A percentile compares a stretch with the other conserved stretches of the same genome.
Conservation (phyloP, 768 basidiomycete genomes). For the Amanita brunnescens region DNA sequence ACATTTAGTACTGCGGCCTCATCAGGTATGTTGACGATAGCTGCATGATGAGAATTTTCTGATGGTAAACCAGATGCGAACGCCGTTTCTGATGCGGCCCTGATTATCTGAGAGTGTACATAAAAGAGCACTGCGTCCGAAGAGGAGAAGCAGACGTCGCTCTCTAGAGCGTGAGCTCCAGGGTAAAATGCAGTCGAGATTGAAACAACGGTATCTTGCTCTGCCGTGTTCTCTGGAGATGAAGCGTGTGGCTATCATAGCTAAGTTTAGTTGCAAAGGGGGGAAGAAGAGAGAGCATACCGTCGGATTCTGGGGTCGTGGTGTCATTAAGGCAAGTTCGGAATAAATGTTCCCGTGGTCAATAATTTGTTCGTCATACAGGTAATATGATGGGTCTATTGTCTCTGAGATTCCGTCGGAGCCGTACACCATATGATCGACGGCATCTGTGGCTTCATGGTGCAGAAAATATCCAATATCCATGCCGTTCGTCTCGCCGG, state of each 20-base stretch:
- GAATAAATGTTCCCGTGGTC: background rate
- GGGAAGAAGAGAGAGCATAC: background rate
- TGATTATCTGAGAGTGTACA: conserved; percentile 7
- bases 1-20: conserved; percentile 42
- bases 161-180: background rate
- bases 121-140: conserved; percentile 12
- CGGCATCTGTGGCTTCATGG: background rate
- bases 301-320: background rate
- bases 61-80: conserved; percentile 6
- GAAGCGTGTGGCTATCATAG: background rate
- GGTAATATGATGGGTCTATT: background rate
- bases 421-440: background rate
- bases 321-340: no score
- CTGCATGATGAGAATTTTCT: background rate
- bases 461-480: background rate
- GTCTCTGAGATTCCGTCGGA: background rate
- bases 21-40: conserved; percentile 35
- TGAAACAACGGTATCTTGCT: conserved; percentile 1
- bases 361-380: background rate
- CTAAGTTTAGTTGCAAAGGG: no score
- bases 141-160: conserved; percentile 10
- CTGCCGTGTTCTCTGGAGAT: background rate
- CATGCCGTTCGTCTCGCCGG: background rate
- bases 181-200: conserved; percentile 12
- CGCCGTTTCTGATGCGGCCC: conserved; percentile 7